phyloP scores from a whole-genome alignment of 257 asterid genomes.

The Verbena officinalis region DNA sequence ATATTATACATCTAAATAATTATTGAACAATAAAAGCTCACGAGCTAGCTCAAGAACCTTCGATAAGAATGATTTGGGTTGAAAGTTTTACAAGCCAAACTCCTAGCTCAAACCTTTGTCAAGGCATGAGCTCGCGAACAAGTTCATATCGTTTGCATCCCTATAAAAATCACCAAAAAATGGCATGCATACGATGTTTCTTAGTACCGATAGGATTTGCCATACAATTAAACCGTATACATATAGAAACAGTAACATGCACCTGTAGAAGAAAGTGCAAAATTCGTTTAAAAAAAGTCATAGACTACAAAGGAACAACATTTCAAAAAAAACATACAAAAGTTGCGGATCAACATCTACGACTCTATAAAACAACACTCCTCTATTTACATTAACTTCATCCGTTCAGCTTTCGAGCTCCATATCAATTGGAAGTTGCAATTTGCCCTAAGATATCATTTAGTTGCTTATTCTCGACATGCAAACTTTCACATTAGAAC shows the following conservation, averaged over 20 bases:
- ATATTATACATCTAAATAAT: no score
- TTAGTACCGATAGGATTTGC: not conserved
- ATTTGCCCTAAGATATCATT: not conserved
- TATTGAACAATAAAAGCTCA: no score
- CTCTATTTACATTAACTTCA: conserved; percentile 34
- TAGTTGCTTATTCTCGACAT: not conserved
- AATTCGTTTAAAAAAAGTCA: not conserved
- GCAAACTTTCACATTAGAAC: conserved; percentile 14
- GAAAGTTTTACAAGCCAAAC: no score
- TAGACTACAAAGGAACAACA: not conserved
- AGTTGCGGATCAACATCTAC: conserved; percentile 13
- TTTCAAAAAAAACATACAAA: conserved; percentile 9
- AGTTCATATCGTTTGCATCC: no score
- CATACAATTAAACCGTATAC: not conserved
- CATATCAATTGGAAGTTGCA: conserved; percentile 8
- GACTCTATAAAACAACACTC: not conserved
- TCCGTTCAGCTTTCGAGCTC: conserved; percentile 18
- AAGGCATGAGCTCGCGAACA: no score
- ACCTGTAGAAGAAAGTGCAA: not conserved
- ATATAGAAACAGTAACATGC: not conserved
- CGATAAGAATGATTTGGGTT: no score
- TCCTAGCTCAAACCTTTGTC: no score
- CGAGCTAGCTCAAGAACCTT: no score
- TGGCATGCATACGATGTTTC: not conserved
- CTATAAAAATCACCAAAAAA: no score